These are phyloP conservation scores for Cystobasidium sp. DNA, from an alignment of 1,284 basidiomycete genomes.

Conservation along the genomic window DNA sequence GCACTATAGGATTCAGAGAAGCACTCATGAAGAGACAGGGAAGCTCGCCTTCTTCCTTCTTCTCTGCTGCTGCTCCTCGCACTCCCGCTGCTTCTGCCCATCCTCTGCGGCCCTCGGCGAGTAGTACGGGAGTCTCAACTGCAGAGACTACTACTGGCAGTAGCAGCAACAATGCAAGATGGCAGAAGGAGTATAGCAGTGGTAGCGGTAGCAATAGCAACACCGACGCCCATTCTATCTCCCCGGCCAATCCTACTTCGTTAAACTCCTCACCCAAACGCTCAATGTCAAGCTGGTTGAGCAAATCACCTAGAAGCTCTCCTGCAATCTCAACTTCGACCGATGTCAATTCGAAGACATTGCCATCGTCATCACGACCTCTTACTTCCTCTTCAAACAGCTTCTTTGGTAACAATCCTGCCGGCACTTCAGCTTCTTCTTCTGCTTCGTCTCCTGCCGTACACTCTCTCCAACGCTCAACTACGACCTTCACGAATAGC, in stretches of 20 bases:
- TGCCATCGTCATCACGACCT: background rate
- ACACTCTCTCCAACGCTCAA: too few species aligned
- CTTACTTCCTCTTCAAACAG: too few species aligned
- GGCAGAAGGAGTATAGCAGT: constrained; percentile 6
- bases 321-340: background rate
- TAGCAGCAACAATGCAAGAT: background rate
- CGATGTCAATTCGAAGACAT: background rate
- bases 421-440: too few species aligned
- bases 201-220: background rate
- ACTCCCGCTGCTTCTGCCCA: constrained; percentile 3
- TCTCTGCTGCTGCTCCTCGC: background rate
- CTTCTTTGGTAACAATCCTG: too few species aligned
- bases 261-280: background rate
- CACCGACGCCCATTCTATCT: background rate
- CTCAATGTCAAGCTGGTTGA: background rate
- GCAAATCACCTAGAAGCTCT: constrained; percentile 9
- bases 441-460: too few species aligned
- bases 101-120: constrained; percentile 2
- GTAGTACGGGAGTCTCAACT: background rate
- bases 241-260: background rate
- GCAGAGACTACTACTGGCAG: background rate
- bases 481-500: too few species aligned
- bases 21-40: constrained; percentile 14
- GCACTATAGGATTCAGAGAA: constrained; percentile 10
- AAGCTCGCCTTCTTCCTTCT: constrained; percentile 18